Conservation (phyloP, 2,329 filamentous ascomycete genomes). For the Cryphonectria naterciae region DNA sequence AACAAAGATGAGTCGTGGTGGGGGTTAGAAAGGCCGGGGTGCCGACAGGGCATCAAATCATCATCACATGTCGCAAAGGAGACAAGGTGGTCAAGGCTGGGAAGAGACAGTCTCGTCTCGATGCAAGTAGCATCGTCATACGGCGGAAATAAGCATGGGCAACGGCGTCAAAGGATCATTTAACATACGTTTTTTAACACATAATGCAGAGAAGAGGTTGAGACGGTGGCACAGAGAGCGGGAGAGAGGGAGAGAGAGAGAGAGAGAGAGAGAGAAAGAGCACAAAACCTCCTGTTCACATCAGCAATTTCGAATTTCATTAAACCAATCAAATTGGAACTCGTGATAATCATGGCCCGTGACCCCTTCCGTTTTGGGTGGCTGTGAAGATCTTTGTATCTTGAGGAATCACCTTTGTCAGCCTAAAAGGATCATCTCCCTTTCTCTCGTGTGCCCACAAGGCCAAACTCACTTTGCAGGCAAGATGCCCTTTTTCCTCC, state of each 20-base stretch:
- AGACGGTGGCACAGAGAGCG: no score
- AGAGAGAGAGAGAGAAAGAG: not conserved
- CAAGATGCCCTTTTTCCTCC: conserved; percentile 30
- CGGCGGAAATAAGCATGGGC: not conserved
- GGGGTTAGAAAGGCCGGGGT: not conserved
- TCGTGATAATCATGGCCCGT: not conserved
- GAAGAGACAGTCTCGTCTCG: not conserved
- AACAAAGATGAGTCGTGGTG: not conserved
- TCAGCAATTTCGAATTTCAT: conserved; percentile 5
- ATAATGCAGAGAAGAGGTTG: conserved; percentile 13
- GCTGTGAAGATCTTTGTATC: not conserved
- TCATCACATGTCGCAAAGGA: no score
- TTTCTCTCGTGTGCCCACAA: not conserved
- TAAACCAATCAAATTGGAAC: not conserved
- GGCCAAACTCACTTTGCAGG: conserved; percentile 23
- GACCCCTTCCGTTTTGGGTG: not conserved
- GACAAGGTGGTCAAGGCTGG: not conserved
- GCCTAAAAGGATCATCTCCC: not conserved
- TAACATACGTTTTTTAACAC: not conserved
- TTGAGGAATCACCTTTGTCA: not conserved
- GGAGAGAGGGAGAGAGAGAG: not conserved
- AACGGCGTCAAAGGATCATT: conserved; percentile 1
- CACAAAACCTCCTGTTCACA: not conserved
- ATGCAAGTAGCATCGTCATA: not conserved
- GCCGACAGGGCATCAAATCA: not conserved